phyloP scores from a whole-genome alignment of 2,329 filamentous ascomycete genomes.

The Clonostachys rhizophaga region DNA sequence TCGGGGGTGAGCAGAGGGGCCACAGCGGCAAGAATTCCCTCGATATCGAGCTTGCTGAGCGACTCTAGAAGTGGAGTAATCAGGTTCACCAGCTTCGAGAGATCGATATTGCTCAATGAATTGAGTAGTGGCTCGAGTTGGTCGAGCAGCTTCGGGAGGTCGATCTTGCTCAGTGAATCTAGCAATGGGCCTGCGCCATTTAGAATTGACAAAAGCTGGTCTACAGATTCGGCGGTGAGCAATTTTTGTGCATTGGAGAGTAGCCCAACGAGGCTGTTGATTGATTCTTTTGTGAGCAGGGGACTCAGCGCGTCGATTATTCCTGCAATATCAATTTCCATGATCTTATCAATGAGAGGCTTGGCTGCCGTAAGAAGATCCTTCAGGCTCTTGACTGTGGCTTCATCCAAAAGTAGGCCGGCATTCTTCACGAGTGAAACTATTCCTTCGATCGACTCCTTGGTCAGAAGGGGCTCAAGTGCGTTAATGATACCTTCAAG shows the following conservation, averaged over 20 bases:
- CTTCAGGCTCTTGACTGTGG: conserved; percentile 11
- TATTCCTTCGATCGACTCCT: conserved; percentile 18
- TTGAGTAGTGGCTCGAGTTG: conserved; percentile 19
- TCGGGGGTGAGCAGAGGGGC: conserved; percentile 23
- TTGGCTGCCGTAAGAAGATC: conserved; percentile 10
- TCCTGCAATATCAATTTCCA: conserved; percentile 21
- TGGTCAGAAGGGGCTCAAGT: conserved; percentile 17
- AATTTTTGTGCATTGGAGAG: conserved; percentile 22
- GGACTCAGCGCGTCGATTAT: conserved; percentile 18
- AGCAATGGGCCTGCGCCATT: conserved; percentile 13
- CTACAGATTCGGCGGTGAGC: conserved; percentile 12
- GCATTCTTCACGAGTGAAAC: conserved; percentile 12
- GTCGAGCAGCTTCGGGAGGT: conserved; percentile 20
- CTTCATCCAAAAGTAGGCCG: conserved; percentile 10
- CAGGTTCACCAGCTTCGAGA: conserved; percentile 21
- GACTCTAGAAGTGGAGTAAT: conserved; percentile 25
- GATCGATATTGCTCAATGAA: conserved; percentile 22
- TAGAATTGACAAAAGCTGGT: conserved; percentile 8
- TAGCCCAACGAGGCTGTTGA: conserved; percentile 23
- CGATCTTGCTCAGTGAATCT: conserved; percentile 19
- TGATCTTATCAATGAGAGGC: conserved; percentile 11
- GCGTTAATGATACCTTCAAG: conserved; percentile 18
- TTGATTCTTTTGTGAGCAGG: conserved; percentile 19
- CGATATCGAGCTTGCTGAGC: conserved; percentile 20
- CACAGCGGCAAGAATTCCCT: conserved; percentile 16